Evolutionary conservation across 331 rosid genomes (phyloP).

Genomic region (Spiraea crenata): DNA sequence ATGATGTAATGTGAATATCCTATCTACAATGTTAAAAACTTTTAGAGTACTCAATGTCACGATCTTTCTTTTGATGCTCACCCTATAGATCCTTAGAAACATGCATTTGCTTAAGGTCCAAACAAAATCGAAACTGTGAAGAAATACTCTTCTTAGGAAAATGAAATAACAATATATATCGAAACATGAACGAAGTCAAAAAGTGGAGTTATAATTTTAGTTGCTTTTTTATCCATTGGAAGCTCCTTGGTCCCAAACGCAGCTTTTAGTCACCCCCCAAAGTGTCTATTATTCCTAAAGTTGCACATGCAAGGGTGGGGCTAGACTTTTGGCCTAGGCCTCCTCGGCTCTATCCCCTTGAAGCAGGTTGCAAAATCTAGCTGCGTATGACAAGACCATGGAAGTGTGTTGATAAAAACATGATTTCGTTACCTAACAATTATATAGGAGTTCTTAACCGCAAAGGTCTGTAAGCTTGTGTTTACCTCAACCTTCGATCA

Average conservation of each 20-base stretch:
- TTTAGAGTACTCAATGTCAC: no score
- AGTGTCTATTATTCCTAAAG: slow-evolving; percentile 7
- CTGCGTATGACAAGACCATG: slow-evolving; percentile 20
- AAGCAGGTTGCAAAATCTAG: slow-evolving; percentile 22
- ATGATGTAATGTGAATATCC: no score
- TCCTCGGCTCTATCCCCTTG: slow-evolving; percentile 17
- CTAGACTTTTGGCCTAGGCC: slow-evolving; percentile 11
- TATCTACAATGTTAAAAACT: no score
- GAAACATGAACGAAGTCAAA: slow-evolving; percentile 39
- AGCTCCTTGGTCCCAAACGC: slow-evolving; percentile 31
- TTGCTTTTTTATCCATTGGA: slow-evolving; percentile 21
- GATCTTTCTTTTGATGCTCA: background rate
- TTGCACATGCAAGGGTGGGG: slow-evolving; percentile 20
- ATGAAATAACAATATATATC: slow-evolving; percentile 37
- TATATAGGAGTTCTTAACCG: no score
- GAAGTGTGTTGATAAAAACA: slow-evolving; percentile 19
- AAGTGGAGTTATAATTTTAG: slow-evolving; percentile 23
- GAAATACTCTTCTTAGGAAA: slow-evolving; percentile 9
- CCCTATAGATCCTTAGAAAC: background rate
- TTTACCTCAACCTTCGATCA: no score
- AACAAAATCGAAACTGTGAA: slow-evolving; percentile 16
- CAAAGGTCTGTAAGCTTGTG: no score
- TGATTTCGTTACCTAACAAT: background rate
- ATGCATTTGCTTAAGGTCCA: slow-evolving; percentile 10
- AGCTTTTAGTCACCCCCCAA: background rate